Evolutionary conservation across 2,329 filamentous ascomycete species (phyloP), one percentile per base, ranked within the genome.

Genomic region (Fusarium torulosum): DNA sequence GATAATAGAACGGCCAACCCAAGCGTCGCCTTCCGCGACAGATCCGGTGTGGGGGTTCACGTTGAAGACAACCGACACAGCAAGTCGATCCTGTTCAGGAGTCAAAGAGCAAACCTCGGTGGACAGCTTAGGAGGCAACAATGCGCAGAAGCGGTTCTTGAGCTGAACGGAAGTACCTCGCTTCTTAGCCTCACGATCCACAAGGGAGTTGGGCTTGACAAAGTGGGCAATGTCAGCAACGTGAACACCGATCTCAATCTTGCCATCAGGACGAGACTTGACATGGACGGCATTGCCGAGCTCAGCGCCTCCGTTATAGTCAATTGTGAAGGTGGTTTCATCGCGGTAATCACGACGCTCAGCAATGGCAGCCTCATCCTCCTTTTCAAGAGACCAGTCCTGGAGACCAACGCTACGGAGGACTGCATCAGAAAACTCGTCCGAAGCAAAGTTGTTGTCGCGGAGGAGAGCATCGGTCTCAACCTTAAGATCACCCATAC

Each of bases 391-490:
- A 15, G 93, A 91, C 95, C 95, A 98, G 72, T 97, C 92, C 68
- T 97, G 93, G 71, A 94, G 91, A 38, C 93, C 93, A 67, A 98
- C 92, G 76, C 93, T 98, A 78, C 95, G 94, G 68, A 97, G 83
- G 47, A 99, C 96, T 56, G 96, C 95, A 75, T 99, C 96, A 7
- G 95, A 97, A 79, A 99, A 99, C 70, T 98, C 96, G 75, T 99
- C 96, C 0, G 94, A 94, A 15, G 92, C 92, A 76, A 99, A 99
- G 83, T 99, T 99, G 86, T 99, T 99, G 83, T 99, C 96, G 64
- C 96, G 91, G 51, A 99, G 88, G 58, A 99, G 88, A 59, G 96
- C 96, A 82, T 99, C 96, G 4, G 96, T 99, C 82, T 99, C 96
- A 59, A 99, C 95, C 82, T 94, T 97, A 72, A 97, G 86, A 77